These are phyloP conservation scores for Citrullus colocynthis DNA, from an alignment of 306 rosid species.

Conservation along the genomic window DNA sequence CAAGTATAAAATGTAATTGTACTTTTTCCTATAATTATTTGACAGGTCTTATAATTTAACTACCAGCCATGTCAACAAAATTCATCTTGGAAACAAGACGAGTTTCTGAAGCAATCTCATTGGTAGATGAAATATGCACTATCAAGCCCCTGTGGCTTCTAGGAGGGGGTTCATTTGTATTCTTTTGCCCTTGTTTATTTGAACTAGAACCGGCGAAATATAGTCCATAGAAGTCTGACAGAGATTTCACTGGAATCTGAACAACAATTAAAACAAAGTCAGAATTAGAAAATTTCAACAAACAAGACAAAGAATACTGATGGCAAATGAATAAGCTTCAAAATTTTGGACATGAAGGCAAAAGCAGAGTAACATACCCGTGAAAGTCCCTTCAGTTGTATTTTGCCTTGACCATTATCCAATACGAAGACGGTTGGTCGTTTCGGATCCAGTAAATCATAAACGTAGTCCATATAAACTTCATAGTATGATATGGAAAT, in stretches of 20 bases:
- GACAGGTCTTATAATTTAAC: background rate
- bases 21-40: background rate
- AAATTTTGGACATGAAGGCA: background rate
- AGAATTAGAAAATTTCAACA: background rate
- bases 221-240: constrained; percentile 43
- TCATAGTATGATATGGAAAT: constrained; percentile 60
- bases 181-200: constrained; percentile 33
- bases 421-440: constrained; percentile 42
- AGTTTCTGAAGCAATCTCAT: constrained; percentile 10
- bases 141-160: constrained; percentile 65
- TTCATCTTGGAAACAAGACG: constrained; percentile 46
- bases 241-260: constrained; percentile 57
- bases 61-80: constrained; percentile 87
- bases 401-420: constrained; percentile 51
- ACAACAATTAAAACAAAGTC: background rate
- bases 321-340: background rate
- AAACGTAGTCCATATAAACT: constrained; percentile 61
- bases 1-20: background rate
- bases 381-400: constrained; percentile 76
- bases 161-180: constrained; percentile 30
- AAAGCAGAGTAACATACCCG: constrained; percentile 26
- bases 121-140: constrained; percentile 32
- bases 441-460: constrained; percentile 54
- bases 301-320: background rate
- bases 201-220: constrained; percentile 29